Evolutionary conservation across 2,329 filamentous ascomycete species (phyloP), one percentile per base, ranked within the genome.

Genomic region (Coniella lustricola): DNA sequence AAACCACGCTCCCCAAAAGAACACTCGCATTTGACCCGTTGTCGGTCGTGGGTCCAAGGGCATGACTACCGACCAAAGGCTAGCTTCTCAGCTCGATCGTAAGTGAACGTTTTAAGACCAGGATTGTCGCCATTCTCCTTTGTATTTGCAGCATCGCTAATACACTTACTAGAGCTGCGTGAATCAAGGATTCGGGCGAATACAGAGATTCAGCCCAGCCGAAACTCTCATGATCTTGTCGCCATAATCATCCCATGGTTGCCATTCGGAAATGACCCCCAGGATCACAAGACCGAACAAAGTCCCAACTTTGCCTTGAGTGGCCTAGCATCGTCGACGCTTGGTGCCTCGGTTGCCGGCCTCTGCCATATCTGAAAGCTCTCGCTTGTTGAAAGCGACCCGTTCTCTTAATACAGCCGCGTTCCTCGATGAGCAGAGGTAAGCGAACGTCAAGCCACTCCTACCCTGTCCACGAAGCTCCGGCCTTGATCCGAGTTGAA

Each of bases 201-300:
- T 9, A 25, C 38, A 33, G 18, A 46, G 21, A 36, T 41, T 38
- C 35, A 31, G 41, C 21, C 47, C 18, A 43, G 44, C 34, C 32
- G 16, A 31, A 37, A 31, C 44, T 50, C 38, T 52, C 39, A 41
- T 48, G 47, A 50, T 44, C 18, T 31, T 33, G 18, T 36, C 14
- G 33, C 32, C 44, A 17, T 32, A 32, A 52, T 52, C 50, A 44
- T 46, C 44, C 47, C 35, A 47, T 46, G 12, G n/a, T 17, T 31
- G 39, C 20, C 25, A 36, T 22, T 18, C 25, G 21, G 32, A 44
- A 36, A 25, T n/a, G 38, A 38, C 18, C 7, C 10, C 38, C 29
- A 34, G 39, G 36, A 35, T 50, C 50, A 45, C 50, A n/a, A 47
- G 39, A 52, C 34, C 16, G 12, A 41, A 34, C 14, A 40, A 50